Evolutionary conservation across 139 green algal species (phyloP).

Genomic region (Zygnema cylindricum): DNA sequence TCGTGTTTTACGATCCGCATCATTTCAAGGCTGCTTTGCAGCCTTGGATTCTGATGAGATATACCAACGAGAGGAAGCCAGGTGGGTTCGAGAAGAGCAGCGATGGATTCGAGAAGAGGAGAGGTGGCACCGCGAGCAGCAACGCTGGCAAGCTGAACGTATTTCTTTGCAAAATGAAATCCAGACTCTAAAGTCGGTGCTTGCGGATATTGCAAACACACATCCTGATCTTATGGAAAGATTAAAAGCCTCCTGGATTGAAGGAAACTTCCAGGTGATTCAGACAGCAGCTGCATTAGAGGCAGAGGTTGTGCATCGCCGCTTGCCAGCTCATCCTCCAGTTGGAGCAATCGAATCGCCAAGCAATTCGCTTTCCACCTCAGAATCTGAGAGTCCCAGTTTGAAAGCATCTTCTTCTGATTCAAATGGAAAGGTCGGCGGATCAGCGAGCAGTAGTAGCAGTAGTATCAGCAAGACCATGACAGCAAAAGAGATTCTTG

Average conservation of each 20-base stretch:
- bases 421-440: neutral
- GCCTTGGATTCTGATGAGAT: conserved; percentile 15
- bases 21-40: neutral
- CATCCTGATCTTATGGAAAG: conserved; percentile 1
- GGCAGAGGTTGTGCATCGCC: neutral
- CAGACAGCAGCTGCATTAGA: neutral
- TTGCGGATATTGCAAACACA: neutral
- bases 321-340: neutral
- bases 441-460: neutral
- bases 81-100: conserved; percentile 46
- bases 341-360: neutral
- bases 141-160: conserved; percentile 27
- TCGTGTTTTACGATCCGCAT: neutral
- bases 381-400: neutral
- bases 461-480: neutral
- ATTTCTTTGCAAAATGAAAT: conserved; percentile 2
- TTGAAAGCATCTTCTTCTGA: no score
- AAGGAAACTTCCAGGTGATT: neutral
- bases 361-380: neutral
- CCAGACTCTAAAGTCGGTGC: neutral
- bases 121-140: conserved; percentile 30
- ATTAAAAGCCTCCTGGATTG: neutral
- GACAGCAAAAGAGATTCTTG: neutral
- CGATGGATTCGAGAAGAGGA: conserved; percentile 46
- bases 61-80: conserved; percentile 19